Percentiles rank a stretch among this genome's conserved stretches.
Conservation (phyloP, 345 rosid genomes). For the Dovyalis caffra region DNA sequence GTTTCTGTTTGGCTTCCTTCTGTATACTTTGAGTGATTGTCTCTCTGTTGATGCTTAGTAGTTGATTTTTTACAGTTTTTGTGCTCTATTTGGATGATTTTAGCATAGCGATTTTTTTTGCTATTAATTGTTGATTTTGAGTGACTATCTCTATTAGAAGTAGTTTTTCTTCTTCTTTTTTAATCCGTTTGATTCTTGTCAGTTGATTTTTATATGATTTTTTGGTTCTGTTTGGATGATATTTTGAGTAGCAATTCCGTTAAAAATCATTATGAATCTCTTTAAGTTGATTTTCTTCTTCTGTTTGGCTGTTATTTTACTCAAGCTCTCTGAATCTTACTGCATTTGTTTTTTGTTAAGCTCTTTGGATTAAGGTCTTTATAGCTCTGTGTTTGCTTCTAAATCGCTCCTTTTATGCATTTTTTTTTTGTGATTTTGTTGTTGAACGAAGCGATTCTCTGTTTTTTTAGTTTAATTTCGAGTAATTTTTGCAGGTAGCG, state of each 20-base stretch:
- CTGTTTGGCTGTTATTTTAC: neutral
- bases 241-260: neutral
- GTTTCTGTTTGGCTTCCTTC: neutral
- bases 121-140: neutral
- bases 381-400: neutral
- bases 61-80: neutral
- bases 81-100: neutral
- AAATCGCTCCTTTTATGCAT: neutral
- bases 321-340: neutral
- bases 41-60: neutral
- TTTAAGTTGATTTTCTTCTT: neutral
- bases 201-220: neutral
- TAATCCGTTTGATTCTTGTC: neutral
- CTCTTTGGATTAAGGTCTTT: neutral
- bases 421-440: too few relatives aligned
- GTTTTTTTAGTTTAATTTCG: neutral
- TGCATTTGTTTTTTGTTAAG: neutral
- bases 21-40: neutral
- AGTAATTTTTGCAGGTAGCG: constrained; percentile 36
- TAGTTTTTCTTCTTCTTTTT: neutral
- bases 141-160: neutral
- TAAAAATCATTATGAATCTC: neutral
- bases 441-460: too few relatives aligned
- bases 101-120: neutral
- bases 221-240: neutral